Base-by-base conservation (phyloP, 768 basidiomycete species). In the Amanita pallidorosea region DNA sequence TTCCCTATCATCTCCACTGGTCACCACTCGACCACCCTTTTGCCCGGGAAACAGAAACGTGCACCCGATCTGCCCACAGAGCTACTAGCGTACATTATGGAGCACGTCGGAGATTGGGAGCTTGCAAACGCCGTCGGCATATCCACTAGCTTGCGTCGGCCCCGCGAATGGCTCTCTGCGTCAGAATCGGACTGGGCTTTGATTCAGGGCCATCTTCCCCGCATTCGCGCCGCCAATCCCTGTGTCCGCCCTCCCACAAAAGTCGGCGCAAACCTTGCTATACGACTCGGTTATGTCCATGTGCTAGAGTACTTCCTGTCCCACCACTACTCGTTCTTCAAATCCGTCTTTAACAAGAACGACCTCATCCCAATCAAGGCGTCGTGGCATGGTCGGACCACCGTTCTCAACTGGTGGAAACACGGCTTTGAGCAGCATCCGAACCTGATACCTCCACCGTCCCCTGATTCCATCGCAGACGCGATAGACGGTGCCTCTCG, bases 341-440 rank as follows among this genome's bases (percentile, higher is more conserved):
- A 77, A 22, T 74, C 74, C 15, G 67, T 81, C 47, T 87, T 82
- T 65, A 48, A 48, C 35, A 74, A 76, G 55, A 72, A 75, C 61
- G 80, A 80, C 63, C 67, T 85, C 45, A 81, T 93, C 45, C 88
- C 86, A 15, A 80, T 82, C 48, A 81, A 80, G 52, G 90, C 91
- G 8, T 85, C 86, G 23, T 74, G 77, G 36, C 76, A 90, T 61
- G 87, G 89, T 9, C 78, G 89, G 13, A 75, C 71, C 2, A 63
- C 72, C 13, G 81, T 92, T 5, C 77, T 94, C 37, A 75, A 80
- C 4, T 93, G 91, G 90, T 92, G 88, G 81, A 80, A 83, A 57
- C 73, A 80, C 54, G 76, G 72, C 31, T 71, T 74, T 47, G 76
- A 82, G 45, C 73, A 78, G 35, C 75, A 83, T 58, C 73, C 81